Evolutionary conservation across 768 basidiomycete species (phyloP), one percentile per base, ranked within the genome.

Genomic region (Thelephora aurantiotincta): DNA sequence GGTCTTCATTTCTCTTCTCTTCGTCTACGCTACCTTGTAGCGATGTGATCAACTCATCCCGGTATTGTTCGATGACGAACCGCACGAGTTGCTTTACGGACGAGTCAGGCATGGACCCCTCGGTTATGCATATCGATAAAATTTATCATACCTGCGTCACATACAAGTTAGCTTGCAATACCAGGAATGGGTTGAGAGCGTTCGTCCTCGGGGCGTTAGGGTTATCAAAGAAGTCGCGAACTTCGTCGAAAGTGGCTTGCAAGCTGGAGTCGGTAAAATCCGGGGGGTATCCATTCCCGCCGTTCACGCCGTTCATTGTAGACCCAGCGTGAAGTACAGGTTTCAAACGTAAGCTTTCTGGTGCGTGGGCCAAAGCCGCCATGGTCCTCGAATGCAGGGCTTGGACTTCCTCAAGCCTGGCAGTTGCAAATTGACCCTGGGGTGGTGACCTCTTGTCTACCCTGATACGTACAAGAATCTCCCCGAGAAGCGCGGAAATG

Each of bases 121-220:
- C 43, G 36, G 45, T 44, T 37, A 49, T 46, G 49, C n/a, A 36
- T 13, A 19, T 44, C 20, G 6, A 38, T 26, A 47, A 37, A 22
- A 38, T 41, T 19, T 37, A 26, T 37, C 72, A 50, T 52, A 83
- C 89, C 75, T 92, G 90, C 11, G 90, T 93, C 55, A 93, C 90
- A 55, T 83, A 93, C 36, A 94, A 68, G 58, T 94, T 94, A 33
- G 84, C 85, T 63, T 92, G 90, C 76, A 90, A 85, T 30, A 94
- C 89, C 30, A 92, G 70, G 71, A 83, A 93, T 16, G 86, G 82
- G 60, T 94, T 91, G 46, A 87, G 72, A 0, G 90, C 89, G 57
- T 86, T 85, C 48, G 78, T 86, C 18, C 84, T 74, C 7, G 79
- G 85, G 6, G 87, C 87, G 52, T 89, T 84, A 11, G 91, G 90